A percentile compares a stretch with the other conserved stretches of the same genome.
These are phyloP conservation scores for Alternaria sp. DNA, from an alignment of 2,329 filamentous ascomycete species.

Conservation along the genomic window DNA sequence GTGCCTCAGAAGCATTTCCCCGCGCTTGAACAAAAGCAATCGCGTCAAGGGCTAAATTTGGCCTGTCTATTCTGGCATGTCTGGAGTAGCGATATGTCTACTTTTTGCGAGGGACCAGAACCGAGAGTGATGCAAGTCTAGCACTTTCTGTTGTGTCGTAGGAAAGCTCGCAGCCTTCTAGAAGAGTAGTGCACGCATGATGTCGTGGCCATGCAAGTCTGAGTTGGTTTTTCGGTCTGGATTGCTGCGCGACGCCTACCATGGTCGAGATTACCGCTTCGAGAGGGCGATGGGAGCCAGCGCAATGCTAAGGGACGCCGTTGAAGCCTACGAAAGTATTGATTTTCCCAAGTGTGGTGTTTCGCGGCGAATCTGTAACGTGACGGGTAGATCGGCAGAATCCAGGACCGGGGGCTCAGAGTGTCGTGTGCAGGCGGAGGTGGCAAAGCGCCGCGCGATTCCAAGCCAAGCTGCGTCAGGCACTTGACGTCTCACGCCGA, in stretches of 20 bases:
- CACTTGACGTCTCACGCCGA: conserved; percentile 27
- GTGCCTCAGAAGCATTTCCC: conserved; percentile 10
- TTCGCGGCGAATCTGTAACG: conserved; percentile 8
- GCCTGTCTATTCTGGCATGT: background rate
- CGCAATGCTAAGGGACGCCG: conserved; percentile 2
- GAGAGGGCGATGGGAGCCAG: conserved; percentile 1
- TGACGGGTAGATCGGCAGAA: conserved; percentile 23
- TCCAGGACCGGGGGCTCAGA: conserved; percentile 3
- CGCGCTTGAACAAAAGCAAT: conserved; percentile 18
- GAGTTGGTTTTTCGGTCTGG: conserved; percentile 20
- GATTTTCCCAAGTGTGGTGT: background rate
- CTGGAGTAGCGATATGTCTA: background rate
- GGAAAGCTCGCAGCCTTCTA: background rate
- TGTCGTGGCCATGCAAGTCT: conserved; percentile 17
- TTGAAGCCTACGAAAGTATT: background rate
- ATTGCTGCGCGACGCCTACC: conserved; percentile 5
- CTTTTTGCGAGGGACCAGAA: background rate
- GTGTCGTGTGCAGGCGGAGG: conserved; percentile 26
- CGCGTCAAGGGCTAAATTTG: background rate
- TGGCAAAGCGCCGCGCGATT: conserved; percentile 26
- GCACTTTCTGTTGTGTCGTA: background rate
- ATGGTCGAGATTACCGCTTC: conserved; percentile 13
- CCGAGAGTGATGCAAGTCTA: background rate
- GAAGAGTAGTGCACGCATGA: conserved; percentile 8
- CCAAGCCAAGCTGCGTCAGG: conserved; percentile 24